Base-by-base conservation (phyloP, 2,329 filamentous ascomycete genomes). In the Exophiala sp. region DNA sequence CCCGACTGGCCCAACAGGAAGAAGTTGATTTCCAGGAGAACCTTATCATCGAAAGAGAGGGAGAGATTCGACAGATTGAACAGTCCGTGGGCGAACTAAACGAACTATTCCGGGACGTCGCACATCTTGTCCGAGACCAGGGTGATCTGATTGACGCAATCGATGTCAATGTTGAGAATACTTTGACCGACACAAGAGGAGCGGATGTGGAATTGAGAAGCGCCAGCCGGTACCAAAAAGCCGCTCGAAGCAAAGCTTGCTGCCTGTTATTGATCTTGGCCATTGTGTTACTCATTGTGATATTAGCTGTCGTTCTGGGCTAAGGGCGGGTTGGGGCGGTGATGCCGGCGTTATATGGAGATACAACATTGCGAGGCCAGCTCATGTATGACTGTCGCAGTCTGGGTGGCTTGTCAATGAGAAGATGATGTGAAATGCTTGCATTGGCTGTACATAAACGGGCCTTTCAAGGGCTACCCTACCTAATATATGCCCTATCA, bases 1-100 rank as follows among this genome's bases (percentile, higher is more conserved):
- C 88, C 10, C 88, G 89, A 52, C 79, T 97, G 7, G 94, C 91
- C 1, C 82, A 89, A 24, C 94, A 99, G 70, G 87, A 90, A 64
- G 95, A 99, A 68, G 94, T 99, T 40, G 92, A 99, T 69, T 99
- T 96, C 75, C 94, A 99, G 68, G 94, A 99, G 64, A 86, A 88
- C 12, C 78, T 99, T 54, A 99, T 99, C 67, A 86, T 95, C 57
- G 92, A 99, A 78, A 91, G 95, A 50, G 94, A 99, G 72, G 85
- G 90, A 53, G 94, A 99, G 75, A 99, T 99, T 62, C 86, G 91
- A 58, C 95, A 95, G 69, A 99, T 99, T 65, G 94, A 97, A 75
- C 91, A 96, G 71, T 91, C 89, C 51, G 94, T 99, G 5, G 88
- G 88, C 51, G 94, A 99, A 66, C 77, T 99, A 59, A 99, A 99